These are phyloP conservation scores for Penicillium occitanis DNA, from an alignment of 2,329 filamentous ascomycete genomes.

Conservation along the genomic window DNA sequence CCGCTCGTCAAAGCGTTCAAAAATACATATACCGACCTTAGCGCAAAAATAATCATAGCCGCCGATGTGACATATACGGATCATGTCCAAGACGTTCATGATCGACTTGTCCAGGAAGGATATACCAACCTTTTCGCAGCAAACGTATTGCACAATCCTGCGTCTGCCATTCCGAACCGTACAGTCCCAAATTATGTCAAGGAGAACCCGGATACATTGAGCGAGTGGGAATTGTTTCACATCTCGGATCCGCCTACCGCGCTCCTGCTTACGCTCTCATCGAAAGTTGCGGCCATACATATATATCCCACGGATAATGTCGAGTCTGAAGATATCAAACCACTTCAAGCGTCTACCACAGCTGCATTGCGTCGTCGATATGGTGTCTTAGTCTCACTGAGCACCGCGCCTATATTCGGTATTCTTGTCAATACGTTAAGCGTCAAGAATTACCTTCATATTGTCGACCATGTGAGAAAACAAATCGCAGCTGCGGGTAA, in stretches of 20 bases:
- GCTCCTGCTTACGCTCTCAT: constrained; percentile 82
- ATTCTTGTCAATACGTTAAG: constrained; percentile 95
- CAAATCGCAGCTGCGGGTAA: constrained; percentile 79
- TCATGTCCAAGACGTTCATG: constrained; percentile 63
- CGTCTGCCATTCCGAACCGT: constrained; percentile 80
- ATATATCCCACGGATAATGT: constrained; percentile 65
- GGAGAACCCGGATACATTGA: constrained; percentile 52
- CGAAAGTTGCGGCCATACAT: constrained; percentile 73
- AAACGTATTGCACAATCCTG: constrained; percentile 72
- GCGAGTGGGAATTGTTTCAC: constrained; percentile 76
- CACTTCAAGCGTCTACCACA: constrained; percentile 53
- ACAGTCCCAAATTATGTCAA: constrained; percentile 58
- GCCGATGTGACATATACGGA: constrained; percentile 85
- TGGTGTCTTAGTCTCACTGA: constrained; percentile 76
- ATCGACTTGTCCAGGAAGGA: constrained; percentile 59
- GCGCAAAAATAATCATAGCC: constrained; percentile 71
- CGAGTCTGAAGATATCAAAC: constrained; percentile 33
- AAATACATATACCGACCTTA: constrained; percentile 64
- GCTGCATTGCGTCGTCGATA: constrained; percentile 77
- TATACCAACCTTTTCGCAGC: constrained; percentile 71
- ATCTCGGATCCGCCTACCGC: constrained; percentile 77
- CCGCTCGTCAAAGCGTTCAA: constrained; percentile 62
- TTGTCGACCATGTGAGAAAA: constrained; percentile 69
- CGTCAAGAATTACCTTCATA: constrained; percentile 83
- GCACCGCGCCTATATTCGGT: constrained; percentile 80